Evolutionary conservation across 495 filamentous ascomycete genomes (phyloP), one percentile per base, ranked within the genome.

Genomic region (Xylaria grammica): DNA sequence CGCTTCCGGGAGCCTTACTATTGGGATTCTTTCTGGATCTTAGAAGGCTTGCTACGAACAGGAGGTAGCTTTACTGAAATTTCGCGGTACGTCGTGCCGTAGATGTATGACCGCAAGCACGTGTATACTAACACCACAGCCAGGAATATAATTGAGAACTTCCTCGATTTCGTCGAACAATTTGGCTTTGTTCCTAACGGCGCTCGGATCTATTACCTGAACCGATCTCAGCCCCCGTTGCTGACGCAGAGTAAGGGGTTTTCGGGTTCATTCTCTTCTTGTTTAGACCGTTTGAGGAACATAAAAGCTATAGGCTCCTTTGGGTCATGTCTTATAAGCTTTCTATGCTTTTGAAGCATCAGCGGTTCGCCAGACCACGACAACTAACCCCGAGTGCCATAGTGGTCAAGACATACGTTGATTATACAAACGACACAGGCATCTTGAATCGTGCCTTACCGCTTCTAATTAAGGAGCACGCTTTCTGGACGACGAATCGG

Each of bases 11-110:
- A 84, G 65, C 75, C 79, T 19, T 84, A 82, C 59, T 84, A 84
- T 70, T 84, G 81, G 81, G 81, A 84, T 65, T 81, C 79, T 56
- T 84, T 77, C 68, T 84, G 81, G 81, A 84, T 82, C 34, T 5
- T 82, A 22, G 80, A 84, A 67, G 81, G 81, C 13, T 71, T 84
- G 26, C 67, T 84, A 11, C 77, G 81, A 24, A 84, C 81, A 3
- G 80, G 80, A 19, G 81, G 81, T 29, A 70, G 77, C 42, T 84
- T 82, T 61, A 75, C 71, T 32, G 53, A 80, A 46, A 82, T 84
- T 55, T 77, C 81, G 19, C 76, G 73, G 72, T 74, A 54, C 40
- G 62, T 32, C 6, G 17, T 44, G 20, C 29, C 8, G 20, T 15
- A 4, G 24, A 9, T 29, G 2, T 30, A 27, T 17, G 38, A 48